Conservation (phyloP, 441 rosid genomes). For the Jatropha multifida region DNA sequence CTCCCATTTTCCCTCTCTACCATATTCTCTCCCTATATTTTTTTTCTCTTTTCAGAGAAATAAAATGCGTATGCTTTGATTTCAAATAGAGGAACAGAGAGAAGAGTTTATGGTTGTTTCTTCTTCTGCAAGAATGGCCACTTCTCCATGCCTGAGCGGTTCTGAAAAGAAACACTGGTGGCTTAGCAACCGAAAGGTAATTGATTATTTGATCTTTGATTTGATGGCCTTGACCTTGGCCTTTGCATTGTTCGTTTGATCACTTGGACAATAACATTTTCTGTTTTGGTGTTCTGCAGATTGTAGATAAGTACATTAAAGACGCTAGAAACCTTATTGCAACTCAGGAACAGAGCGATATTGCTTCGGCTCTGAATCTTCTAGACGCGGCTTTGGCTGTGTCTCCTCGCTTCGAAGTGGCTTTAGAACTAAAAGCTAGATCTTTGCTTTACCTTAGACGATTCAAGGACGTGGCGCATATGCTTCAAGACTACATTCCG, state of each 20-base stretch:
- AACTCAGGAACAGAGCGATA: constrained; percentile 59
- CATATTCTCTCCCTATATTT: constrained; percentile 14
- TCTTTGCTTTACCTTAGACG: constrained; percentile 71
- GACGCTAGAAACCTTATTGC: constrained; percentile 76
- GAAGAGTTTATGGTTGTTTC: constrained; percentile 32
- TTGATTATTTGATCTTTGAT: not conserved
- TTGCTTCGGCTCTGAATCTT: constrained; percentile 59
- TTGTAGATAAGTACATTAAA: constrained; percentile 70
- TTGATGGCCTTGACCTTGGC: not conserved
- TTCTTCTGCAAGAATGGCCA: constrained; percentile 48
- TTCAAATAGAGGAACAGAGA: constrained; percentile 5
- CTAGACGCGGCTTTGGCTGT: constrained; percentile 75
- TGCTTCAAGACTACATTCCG: constrained; percentile 92
- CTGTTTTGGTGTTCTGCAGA: constrained; percentile 29
- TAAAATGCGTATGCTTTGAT: constrained; percentile 21
- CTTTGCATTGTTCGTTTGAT: not conserved
- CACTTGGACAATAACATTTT: not conserved
- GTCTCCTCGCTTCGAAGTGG: constrained; percentile 81
- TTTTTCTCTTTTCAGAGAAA: constrained; percentile 18
- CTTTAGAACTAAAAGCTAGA: constrained; percentile 87
- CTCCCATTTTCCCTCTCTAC: constrained; percentile 29
- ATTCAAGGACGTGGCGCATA: constrained; percentile 86
- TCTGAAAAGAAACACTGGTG: constrained; percentile 87
- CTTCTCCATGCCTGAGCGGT: constrained; percentile 39
- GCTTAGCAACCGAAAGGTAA: constrained; percentile 85